These are phyloP conservation scores for Hypoxylon perforatum DNA, from an alignment of 495 filamentous ascomycete genomes.

Conservation along the genomic window DNA sequence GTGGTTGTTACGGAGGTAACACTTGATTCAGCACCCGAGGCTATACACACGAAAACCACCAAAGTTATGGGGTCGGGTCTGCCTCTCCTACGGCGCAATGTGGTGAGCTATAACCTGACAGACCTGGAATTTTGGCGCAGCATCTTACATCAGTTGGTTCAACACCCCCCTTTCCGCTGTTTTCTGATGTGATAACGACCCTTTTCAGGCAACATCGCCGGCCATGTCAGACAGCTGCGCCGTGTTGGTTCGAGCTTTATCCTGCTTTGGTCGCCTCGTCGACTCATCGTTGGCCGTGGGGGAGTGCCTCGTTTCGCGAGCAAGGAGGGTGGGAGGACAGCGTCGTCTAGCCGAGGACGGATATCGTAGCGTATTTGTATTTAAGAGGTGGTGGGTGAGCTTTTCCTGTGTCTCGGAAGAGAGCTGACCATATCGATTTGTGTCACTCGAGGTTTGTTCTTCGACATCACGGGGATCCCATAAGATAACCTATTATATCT, in stretches of 20 bases:
- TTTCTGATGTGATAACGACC: neutral
- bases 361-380: neutral
- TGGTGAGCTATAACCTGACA: neutral
- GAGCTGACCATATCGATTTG: neutral
- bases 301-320: neutral
- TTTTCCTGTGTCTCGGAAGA: neutral
- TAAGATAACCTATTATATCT: neutral
- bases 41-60: neutral
- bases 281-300: neutral
- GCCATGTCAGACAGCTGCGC: neutral
- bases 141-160: constrained; percentile 1
- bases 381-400: neutral
- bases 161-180: neutral
- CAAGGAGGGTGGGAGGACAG: neutral
- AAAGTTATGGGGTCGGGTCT: neutral
- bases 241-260: neutral
- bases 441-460: neutral
- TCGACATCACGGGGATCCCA: neutral
- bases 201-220: neutral
- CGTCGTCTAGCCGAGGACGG: neutral
- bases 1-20: neutral
- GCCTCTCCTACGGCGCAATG: neutral
- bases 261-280: neutral
- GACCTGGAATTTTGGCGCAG: neutral
- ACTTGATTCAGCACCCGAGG: neutral